Evolutionary conservation across 148 eudicot genomes (phyloP).

Genomic region (Mesembryanthemum crystallinum): DNA sequence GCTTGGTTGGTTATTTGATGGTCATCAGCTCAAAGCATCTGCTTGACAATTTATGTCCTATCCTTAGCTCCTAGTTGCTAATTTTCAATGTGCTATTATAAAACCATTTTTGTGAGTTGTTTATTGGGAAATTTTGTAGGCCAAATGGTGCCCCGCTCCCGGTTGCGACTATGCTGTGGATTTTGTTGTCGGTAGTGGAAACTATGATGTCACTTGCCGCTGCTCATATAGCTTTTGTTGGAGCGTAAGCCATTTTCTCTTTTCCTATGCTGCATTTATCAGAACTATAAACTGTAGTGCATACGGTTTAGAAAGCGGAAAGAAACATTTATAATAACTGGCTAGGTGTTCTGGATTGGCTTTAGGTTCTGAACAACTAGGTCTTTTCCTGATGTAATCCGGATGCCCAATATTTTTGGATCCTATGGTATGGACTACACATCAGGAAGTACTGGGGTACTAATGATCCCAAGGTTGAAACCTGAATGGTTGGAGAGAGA

Average conservation of each 20-base stretch:
- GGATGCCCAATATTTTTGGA: background rate
- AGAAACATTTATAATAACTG: too few relatives aligned
- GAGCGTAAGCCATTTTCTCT: slow-evolving; percentile 54
- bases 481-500: background rate
- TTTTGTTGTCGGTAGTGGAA: slow-evolving; percentile 63
- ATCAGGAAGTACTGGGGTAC: background rate
- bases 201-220: slow-evolving; percentile 69
- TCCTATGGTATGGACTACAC: background rate
- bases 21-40: background rate
- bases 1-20: slow-evolving; percentile 4
- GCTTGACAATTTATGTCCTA: background rate
- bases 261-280: background rate
- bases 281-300: background rate
- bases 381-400: background rate
- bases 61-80: background rate
- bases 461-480: background rate
- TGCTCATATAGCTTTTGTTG: slow-evolving; percentile 83
- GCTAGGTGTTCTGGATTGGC: too few relatives aligned
- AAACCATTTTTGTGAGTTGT: background rate
- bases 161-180: slow-evolving; percentile 87
- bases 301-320: background rate
- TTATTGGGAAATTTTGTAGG: slow-evolving; percentile 35
- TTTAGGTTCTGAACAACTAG: too few relatives aligned
- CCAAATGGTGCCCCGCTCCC: slow-evolving; percentile 96
- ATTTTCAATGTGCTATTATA: background rate